Percentiles rank a stretch among this genome's conserved stretches.
Evolutionary conservation across 139 green algal species (phyloP).

Genomic region (Astrephomene gubernaculifera): DNA sequence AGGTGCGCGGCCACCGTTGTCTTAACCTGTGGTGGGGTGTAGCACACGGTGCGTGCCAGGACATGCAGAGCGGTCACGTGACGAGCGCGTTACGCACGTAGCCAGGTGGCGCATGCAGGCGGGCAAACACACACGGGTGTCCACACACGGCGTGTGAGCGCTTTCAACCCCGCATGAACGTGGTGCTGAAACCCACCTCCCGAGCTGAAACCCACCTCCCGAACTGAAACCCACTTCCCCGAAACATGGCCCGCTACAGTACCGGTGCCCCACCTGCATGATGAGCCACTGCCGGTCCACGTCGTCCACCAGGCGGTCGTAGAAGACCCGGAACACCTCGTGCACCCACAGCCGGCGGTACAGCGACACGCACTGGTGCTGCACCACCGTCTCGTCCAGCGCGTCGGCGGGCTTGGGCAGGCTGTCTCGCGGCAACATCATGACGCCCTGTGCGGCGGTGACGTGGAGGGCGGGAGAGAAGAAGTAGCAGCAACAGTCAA

Average conservation of each 20-base stretch:
- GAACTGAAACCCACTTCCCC: too few species aligned
- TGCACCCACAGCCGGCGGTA: conserved; percentile 85
- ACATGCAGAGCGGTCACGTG: background rate
- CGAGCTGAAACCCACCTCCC: too few species aligned
- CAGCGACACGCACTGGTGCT: conserved; percentile 31
- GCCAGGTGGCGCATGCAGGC: too few species aligned
- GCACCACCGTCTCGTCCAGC: conserved; percentile 58
- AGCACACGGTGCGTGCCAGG: background rate
- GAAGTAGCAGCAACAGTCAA: background rate
- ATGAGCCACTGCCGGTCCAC: conserved; percentile 78
- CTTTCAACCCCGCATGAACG: too few species aligned
- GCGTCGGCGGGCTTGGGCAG: conserved; percentile 23
- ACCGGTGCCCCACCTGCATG: conserved; percentile 52
- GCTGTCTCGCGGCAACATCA: conserved; percentile 40
- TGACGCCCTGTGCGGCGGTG: conserved; percentile 37
- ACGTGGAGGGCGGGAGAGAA: background rate
- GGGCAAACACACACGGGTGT: too few species aligned
- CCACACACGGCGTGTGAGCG: too few species aligned
- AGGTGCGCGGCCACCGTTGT: conserved; percentile 41
- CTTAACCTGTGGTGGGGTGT: conserved; percentile 33
- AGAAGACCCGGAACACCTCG: conserved; percentile 82
- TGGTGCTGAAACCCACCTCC: too few species aligned
- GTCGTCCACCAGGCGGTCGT: conserved; percentile 80
- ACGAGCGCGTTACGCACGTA: background rate
- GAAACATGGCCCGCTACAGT: too few species aligned